phyloP scores from a whole-genome alignment of 2,329 filamentous ascomycete species.

The Calonectria ilicicola region DNA sequence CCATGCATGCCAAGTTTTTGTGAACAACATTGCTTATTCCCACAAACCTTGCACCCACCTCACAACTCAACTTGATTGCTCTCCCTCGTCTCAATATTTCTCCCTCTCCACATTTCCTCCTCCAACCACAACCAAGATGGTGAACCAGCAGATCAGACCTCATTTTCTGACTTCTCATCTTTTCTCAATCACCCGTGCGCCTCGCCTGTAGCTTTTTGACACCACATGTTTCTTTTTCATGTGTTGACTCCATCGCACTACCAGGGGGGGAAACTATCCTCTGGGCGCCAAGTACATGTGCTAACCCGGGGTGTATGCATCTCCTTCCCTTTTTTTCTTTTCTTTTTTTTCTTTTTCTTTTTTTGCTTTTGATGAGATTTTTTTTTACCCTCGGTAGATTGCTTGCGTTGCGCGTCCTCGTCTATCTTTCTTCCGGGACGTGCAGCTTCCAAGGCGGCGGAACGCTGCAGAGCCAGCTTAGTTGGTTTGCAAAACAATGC shows the following conservation, averaged over 20 bases:
- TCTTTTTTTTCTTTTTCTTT: neutral
- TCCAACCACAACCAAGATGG: neutral
- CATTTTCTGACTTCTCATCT: slow-evolving; percentile 6
- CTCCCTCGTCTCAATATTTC: neutral
- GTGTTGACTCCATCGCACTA: neutral
- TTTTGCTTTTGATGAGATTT: neutral
- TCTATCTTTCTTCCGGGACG: neutral
- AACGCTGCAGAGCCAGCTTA: neutral
- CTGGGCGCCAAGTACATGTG: neutral
- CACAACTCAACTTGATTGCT: neutral
- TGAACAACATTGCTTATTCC: neutral
- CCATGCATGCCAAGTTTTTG: neutral
- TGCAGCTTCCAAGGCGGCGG: neutral
- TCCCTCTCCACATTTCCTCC: neutral
- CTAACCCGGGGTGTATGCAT: neutral
- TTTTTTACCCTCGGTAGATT: neutral
- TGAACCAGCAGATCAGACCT: neutral
- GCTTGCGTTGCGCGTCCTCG: neutral
- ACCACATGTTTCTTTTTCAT: neutral
- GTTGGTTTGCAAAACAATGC: neutral
- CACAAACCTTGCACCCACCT: neutral
- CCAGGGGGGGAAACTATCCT: neutral
- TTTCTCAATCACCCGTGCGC: neutral
- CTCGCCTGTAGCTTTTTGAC: neutral
- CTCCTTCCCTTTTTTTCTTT: neutral